Evolutionary conservation across 768 basidiomycete genomes (phyloP).

Genomic region (Lentinus brumalis): DNA sequence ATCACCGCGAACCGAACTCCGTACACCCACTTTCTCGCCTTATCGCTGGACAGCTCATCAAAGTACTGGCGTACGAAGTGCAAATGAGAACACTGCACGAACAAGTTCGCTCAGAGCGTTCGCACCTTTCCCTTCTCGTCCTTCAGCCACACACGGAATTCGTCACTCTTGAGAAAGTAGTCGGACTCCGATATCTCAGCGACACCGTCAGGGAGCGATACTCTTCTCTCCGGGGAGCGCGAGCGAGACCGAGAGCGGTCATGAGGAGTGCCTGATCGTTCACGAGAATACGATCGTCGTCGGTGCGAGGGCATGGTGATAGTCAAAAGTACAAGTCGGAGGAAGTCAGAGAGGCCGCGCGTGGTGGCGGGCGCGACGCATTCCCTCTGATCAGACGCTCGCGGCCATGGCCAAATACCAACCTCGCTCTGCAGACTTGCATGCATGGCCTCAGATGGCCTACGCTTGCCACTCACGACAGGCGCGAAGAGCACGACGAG

Average conservation of each 20-base stretch:
- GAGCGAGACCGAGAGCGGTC: conserved; percentile 35
- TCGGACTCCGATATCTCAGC: conserved; percentile 77
- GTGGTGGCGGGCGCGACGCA: too few species aligned
- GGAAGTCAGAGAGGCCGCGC: background rate
- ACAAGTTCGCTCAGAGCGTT: background rate
- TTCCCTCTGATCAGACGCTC: background rate
- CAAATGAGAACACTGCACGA: conserved; percentile 18
- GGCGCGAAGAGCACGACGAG: too few species aligned
- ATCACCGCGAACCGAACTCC: conserved; percentile 27
- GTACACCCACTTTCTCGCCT: conserved; percentile 64
- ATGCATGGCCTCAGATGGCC: too few species aligned
- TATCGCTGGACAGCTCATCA: conserved; percentile 82
- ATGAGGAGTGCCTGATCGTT: conserved; percentile 23
- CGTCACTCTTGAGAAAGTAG: conserved; percentile 86
- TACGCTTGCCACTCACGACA: too few species aligned
- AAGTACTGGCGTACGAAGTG: conserved; percentile 60
- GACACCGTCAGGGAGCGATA: conserved; percentile 54
- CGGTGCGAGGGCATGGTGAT: conserved; percentile 30
- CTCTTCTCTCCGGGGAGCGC: conserved; percentile 45
- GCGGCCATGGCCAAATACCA: too few species aligned
- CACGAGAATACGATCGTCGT: conserved; percentile 26
- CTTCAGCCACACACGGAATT: conserved; percentile 87
- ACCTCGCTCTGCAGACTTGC: too few species aligned
- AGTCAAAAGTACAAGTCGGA: background rate
- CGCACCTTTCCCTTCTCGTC: conserved; percentile 63